phyloP scores from a whole-genome alignment of 768 basidiomycete genomes.

The Jaapia argillacea region DNA sequence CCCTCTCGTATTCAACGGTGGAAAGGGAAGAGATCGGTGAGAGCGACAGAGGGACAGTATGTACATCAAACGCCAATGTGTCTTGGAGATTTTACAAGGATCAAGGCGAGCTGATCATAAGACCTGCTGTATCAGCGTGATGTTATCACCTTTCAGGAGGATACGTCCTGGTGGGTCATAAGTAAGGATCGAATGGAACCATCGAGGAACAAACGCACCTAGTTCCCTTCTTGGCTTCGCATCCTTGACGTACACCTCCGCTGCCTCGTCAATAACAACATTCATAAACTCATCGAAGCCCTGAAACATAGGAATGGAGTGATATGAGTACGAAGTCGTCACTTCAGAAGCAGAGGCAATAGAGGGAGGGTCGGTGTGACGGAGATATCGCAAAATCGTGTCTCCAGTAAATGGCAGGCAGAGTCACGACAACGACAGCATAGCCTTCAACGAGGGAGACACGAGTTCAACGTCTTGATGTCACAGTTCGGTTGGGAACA shows the following conservation, averaged over 20 bases:
- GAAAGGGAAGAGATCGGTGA: slow-evolving; percentile 31
- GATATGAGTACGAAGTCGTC: not conserved
- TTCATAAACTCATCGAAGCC: slow-evolving; percentile 99
- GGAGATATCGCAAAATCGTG: too few relatives aligned
- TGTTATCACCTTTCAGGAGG: slow-evolving; percentile 94
- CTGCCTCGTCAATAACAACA: slow-evolving; percentile 86
- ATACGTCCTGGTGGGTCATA: slow-evolving; percentile 61
- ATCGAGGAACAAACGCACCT: slow-evolving; percentile 36
- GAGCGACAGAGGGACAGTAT: slow-evolving; percentile 93
- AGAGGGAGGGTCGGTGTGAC: too few relatives aligned
- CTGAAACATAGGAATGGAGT: slow-evolving; percentile 32
- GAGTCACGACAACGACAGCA: slow-evolving; percentile 7
- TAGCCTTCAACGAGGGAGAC: slow-evolving; percentile 26
- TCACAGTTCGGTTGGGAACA: slow-evolving; percentile 21
- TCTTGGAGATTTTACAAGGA: slow-evolving; percentile 33
- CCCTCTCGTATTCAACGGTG: slow-evolving; percentile 9
- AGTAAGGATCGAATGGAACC: slow-evolving; percentile 4
- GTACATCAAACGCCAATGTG: slow-evolving; percentile 99
- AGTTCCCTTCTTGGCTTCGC: slow-evolving; percentile 77
- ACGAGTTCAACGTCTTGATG: slow-evolving; percentile 29
- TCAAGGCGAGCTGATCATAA: slow-evolving; percentile 13
- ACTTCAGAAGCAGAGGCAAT: too few relatives aligned
- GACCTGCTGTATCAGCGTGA: slow-evolving; percentile 87
- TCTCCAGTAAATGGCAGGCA: not conserved
- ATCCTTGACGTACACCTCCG: slow-evolving; percentile 87